phyloP scores from a whole-genome alignment of 345 rosid genomes.

The Cardamine chenopodiifolia region DNA sequence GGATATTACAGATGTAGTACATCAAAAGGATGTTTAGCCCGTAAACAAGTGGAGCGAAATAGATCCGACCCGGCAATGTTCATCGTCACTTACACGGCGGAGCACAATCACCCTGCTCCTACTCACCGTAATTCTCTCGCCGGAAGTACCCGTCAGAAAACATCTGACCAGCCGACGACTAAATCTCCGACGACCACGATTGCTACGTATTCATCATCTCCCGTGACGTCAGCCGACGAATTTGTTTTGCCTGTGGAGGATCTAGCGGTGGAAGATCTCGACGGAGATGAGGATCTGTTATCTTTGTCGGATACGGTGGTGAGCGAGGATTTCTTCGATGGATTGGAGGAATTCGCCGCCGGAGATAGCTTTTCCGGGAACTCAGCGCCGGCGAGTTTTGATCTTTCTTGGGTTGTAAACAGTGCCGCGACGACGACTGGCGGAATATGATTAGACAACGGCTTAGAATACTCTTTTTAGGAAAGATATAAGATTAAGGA shows the following conservation, averaged over 20 bases:
- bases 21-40: constrained; percentile 92
- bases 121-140: constrained; percentile 95
- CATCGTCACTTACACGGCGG: constrained; percentile 91
- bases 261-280: constrained; percentile 49
- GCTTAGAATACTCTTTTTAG: constrained; percentile 41
- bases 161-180: constrained; percentile 39
- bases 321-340: constrained; percentile 86
- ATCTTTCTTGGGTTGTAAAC: constrained; percentile 55
- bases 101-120: constrained; percentile 94
- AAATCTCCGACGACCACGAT: constrained; percentile 45
- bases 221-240: constrained; percentile 61
- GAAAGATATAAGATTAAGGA: constrained; percentile 29
- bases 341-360: constrained; percentile 63
- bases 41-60: constrained; percentile 97
- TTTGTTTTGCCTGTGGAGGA: constrained; percentile 48
- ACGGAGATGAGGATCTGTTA: constrained; percentile 61
- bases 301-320: constrained; percentile 61
- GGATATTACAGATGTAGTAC: constrained; percentile 96
- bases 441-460: constrained; percentile 44
- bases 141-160: constrained; percentile 87
- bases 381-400: constrained; percentile 55
- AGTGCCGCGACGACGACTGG: constrained; percentile 53
- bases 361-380: constrained; percentile 56
- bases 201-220: constrained; percentile 50
- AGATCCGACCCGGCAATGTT: constrained; percentile 93